A percentile compares a stretch with the other conserved stretches of the same genome.
These are phyloP conservation scores for Ananas comosus DNA, from an alignment of 176 grass and related monocot species.

Conservation along the genomic window DNA sequence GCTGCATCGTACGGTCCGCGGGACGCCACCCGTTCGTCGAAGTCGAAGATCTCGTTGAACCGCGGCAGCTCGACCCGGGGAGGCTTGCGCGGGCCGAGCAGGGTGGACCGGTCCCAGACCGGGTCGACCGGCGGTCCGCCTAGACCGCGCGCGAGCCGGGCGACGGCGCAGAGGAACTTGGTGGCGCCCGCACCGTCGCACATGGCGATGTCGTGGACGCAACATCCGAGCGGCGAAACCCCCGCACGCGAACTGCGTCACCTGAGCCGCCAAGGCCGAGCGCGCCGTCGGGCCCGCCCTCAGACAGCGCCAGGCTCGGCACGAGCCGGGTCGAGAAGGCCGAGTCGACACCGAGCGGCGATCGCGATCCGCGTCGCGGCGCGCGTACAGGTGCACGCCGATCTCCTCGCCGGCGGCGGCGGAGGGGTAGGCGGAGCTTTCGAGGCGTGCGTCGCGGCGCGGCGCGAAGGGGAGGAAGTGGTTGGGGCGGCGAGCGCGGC, in stretches of 20 bases:
- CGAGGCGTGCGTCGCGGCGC: constrained; percentile 12
- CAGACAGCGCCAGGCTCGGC: not conserved
- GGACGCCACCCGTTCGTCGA: constrained; percentile 23
- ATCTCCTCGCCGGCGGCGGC: not conserved
- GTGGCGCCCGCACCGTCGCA: constrained; percentile 67
- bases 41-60: constrained; percentile 30
- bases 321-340: constrained; percentile 30
- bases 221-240: constrained; percentile 68
- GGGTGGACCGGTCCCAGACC: constrained; percentile 40
- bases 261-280: constrained; percentile 48
- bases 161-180: constrained; percentile 42
- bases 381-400: constrained; percentile 1
- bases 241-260: constrained; percentile 46
- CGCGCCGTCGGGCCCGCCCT: constrained; percentile 23
- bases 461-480: constrained; percentile 37
- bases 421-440: not conserved
- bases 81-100: constrained; percentile 37
- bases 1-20: constrained; percentile 18
- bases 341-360: too few species aligned
- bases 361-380: not conserved
- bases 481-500: constrained; percentile 26
- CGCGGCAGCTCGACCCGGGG: constrained; percentile 17
- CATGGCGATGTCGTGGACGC: constrained; percentile 50
- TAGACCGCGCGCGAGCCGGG: constrained; percentile 25
- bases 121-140: constrained; percentile 1